Base-by-base conservation (phyloP, 805 yeast species). In the Zygoascus biomembranicola region DNA sequence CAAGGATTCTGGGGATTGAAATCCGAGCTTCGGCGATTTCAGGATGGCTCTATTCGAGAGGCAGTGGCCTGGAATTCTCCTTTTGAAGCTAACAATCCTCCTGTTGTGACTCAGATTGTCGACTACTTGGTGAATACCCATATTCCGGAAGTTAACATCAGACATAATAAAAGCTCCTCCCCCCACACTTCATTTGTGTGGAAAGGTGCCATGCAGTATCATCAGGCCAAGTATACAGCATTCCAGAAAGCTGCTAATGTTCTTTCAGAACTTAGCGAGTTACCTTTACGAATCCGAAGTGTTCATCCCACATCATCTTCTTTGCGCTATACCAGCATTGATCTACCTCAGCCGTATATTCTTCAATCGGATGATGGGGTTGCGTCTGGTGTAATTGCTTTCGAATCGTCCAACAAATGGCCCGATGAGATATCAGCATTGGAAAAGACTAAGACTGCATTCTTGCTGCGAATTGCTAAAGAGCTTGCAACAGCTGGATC, bases 351-450 rank as follows among this genome's bases (percentile, higher is more conserved):
- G 42, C 95, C 96, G 39, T 87, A 85, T 64, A 62, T 60, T 35
- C 87, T 85, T 64, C 59, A 59, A 23, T 57, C 60, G n/a, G 67
- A 63, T 42, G 64, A 63, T 32, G 63, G 64, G 9, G 81, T 88
- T 74, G 87, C 85, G 61, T 90, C 87, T 45, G 82, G 84, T 14
- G 76, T 94, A 9, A 66, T 94, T 39, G 96, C 90, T 68, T 88
- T 94, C 67, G 99, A 94, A 70, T 74, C 87, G 2, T 87, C 96
- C 1, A 77, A 80, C n/a, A 82, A 82, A 66, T 94, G 99, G 99
- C 99, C 99, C 1, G 95, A 87, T 68, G 97, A 94, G 66, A 66
- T 89, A 5, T 71, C 76, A 42, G 90, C 97, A 1, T 71, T 90
- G 52, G 98, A 94, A 67, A 84, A 85, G 63, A 85, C 96, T 14